A percentile compares a stretch with the other conserved stretches of the same genome.
Evolutionary conservation across 768 basidiomycete genomes (phyloP).

Genomic region (Naganishia friedmannii): DNA sequence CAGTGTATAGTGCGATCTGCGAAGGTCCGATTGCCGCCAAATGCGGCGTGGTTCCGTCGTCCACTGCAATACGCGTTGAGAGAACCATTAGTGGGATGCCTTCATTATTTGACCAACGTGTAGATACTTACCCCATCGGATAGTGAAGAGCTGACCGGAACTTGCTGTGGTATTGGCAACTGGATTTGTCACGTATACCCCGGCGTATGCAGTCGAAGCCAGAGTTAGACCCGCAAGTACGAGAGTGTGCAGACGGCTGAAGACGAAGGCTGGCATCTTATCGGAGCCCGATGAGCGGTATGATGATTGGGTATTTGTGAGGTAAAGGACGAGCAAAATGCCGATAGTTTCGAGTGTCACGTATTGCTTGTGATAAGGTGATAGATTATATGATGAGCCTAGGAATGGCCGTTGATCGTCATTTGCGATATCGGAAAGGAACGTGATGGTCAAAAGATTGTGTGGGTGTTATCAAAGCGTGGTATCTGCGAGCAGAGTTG

Average conservation of each 20-base stretch:
- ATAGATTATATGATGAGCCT: neutral
- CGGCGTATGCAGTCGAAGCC: slow-evolving; percentile 41
- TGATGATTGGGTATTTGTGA: no score
- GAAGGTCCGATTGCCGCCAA: slow-evolving; percentile 42
- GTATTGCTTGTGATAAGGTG: no score
- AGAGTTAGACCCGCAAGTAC: slow-evolving; percentile 17
- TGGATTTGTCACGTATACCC: slow-evolving; percentile 48
- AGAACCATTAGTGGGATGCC: neutral
- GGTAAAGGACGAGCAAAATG: no score
- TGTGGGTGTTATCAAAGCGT: neutral
- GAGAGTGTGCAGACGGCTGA: slow-evolving; percentile 11
- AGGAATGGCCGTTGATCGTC: neutral
- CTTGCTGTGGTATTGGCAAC: slow-evolving; percentile 36
- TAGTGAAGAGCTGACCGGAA: slow-evolving; percentile 45
- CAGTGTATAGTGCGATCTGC: slow-evolving; percentile 50
- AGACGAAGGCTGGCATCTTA: slow-evolving; percentile 8
- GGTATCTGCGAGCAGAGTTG: neutral
- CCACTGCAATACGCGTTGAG: slow-evolving; percentile 17
- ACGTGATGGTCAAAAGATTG: neutral
- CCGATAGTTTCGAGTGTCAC: no score
- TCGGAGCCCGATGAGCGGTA: no score
- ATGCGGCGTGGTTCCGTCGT: slow-evolving; percentile 47
- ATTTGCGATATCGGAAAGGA: neutral
- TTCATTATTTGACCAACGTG: neutral
- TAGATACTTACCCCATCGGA: slow-evolving; percentile 46